These are phyloP conservation scores for Thraustochytrium sp. DNA, from an alignment of 352 stramenopile species.

Conservation along the genomic window DNA sequence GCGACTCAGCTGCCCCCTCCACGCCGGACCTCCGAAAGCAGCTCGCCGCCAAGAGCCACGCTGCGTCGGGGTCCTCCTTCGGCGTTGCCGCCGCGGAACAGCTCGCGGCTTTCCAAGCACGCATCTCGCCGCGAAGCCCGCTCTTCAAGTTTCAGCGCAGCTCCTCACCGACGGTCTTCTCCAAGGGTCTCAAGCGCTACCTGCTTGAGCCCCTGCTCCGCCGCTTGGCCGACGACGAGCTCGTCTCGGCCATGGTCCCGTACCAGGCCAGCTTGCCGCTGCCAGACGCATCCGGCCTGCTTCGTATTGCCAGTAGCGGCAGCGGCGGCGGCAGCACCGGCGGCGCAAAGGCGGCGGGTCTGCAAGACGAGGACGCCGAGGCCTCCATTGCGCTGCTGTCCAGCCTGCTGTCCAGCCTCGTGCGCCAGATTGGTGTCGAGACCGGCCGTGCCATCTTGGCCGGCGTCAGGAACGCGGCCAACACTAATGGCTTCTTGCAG, in stretches of 20 bases:
- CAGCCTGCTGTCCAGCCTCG: conserved; percentile 20
- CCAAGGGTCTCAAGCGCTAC: conserved; percentile 46
- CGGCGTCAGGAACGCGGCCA: not conserved
- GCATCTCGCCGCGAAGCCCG: conserved; percentile 27
- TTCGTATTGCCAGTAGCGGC: not conserved
- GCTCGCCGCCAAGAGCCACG: not conserved
- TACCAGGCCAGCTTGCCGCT: not conserved
- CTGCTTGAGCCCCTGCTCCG: conserved; percentile 61
- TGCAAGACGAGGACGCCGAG: not conserved
- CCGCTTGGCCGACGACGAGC: conserved; percentile 62
- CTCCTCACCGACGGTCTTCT: not conserved
- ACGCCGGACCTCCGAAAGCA: not conserved
- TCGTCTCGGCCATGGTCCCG: conserved; percentile 56
- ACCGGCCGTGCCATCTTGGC: not conserved
- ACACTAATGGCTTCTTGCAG: conserved; percentile 45
- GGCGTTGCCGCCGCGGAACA: not conserved
- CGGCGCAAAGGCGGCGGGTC: too few species aligned
- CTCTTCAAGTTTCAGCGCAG: conserved; percentile 30
- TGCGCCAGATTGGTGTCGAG: conserved; percentile 15
- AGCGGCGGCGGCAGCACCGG: not conserved
- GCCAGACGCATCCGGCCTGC: not conserved
- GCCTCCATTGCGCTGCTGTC: conserved; percentile 20
- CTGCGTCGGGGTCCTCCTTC: too few species aligned
- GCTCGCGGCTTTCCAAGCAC: not conserved
- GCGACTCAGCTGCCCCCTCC: not conserved